Conservation (phyloP, 805 yeast species). For the Cyberlindnera saturnus region DNA sequence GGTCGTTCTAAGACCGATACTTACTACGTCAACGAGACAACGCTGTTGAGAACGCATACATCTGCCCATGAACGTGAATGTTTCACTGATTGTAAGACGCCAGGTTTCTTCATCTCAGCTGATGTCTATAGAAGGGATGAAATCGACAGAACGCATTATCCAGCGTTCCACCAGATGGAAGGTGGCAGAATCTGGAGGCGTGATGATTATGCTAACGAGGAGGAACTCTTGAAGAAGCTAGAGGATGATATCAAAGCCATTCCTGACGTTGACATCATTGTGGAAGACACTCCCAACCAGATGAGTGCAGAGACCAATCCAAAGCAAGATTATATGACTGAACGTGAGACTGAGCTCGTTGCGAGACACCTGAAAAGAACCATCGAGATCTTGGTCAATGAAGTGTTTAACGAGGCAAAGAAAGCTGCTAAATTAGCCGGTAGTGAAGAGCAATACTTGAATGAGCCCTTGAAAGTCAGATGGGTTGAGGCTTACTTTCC, state of each 20-base stretch:
- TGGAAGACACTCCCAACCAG: slow-evolving; percentile 65
- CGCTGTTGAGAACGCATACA: slow-evolving; percentile 85
- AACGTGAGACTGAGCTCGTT: slow-evolving; percentile 60
- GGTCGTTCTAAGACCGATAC: slow-evolving; percentile 92
- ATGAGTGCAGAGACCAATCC: slow-evolving; percentile 59
- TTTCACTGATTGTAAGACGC: slow-evolving; percentile 56
- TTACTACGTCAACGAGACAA: slow-evolving; percentile 71
- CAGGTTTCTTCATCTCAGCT: slow-evolving; percentile 90
- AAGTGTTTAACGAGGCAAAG: slow-evolving; percentile 71
- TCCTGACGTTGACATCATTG: slow-evolving; percentile 63
- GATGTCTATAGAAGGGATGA: slow-evolving; percentile 96
- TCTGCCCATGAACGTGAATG: slow-evolving; percentile 95
- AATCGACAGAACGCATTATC: slow-evolving; percentile 92
- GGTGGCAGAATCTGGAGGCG: slow-evolving; percentile 87
- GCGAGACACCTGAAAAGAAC: slow-evolving; percentile 80
- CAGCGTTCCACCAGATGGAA: slow-evolving; percentile 97
- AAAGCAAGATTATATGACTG: slow-evolving; percentile 71
- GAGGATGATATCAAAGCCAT: slow-evolving; percentile 55
- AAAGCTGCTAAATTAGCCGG: slow-evolving; percentile 58
- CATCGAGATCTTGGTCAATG: slow-evolving; percentile 73
- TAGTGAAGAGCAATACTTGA: slow-evolving; percentile 48
- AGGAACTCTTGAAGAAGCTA: slow-evolving; percentile 38
- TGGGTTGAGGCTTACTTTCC: slow-evolving; percentile 97
- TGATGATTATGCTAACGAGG: slow-evolving; percentile 25
- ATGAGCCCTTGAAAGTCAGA: slow-evolving; percentile 75